Percentiles rank a stretch among this genome's conserved stretches.
Evolutionary conservation across 2,329 filamentous ascomycete genomes (phyloP).

Genomic region (Beauveria varroae): DNA sequence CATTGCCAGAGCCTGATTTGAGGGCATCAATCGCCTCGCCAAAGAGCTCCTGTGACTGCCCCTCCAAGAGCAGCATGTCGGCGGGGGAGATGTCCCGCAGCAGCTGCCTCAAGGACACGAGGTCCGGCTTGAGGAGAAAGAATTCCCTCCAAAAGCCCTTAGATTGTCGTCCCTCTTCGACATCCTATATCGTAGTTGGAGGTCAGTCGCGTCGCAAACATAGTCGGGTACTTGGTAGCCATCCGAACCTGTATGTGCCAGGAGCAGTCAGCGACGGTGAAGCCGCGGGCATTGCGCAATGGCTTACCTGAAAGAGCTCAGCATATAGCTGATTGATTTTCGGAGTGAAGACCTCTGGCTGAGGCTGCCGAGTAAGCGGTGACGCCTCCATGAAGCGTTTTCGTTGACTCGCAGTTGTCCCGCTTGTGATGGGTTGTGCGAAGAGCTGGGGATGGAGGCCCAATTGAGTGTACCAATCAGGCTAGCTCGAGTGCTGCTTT

Average conservation of each 20-base stretch:
- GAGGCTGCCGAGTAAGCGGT: slow-evolving; percentile 84
- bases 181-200: slow-evolving; percentile 38
- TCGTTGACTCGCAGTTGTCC: neutral
- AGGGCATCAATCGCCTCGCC: slow-evolving; percentile 61
- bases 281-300: slow-evolving; percentile 6
- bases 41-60: slow-evolving; percentile 74
- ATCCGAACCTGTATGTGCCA: slow-evolving; percentile 4
- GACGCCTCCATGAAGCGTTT: slow-evolving; percentile 66
- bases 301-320: slow-evolving; percentile 64
- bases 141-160: slow-evolving; percentile 97
- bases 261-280: neutral
- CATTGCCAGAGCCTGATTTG: slow-evolving; percentile 50
- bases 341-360: slow-evolving; percentile 84
- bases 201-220: slow-evolving; percentile 22
- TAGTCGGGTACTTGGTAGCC: slow-evolving; percentile 13
- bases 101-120: slow-evolving; percentile 56
- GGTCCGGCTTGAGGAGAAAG: slow-evolving; percentile 81
- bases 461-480: neutral
- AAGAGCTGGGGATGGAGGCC: neutral
- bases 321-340: slow-evolving; percentile 92
- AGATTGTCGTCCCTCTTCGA: slow-evolving; percentile 60
- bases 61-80: slow-evolving; percentile 68
- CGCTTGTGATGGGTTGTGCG: neutral
- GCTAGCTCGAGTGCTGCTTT: neutral
- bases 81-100: slow-evolving; percentile 65